Base-by-base conservation (phyloP, 225 moss, liverwort and hornwort genomes). In the Pseudisothecium myosuroides region DNA sequence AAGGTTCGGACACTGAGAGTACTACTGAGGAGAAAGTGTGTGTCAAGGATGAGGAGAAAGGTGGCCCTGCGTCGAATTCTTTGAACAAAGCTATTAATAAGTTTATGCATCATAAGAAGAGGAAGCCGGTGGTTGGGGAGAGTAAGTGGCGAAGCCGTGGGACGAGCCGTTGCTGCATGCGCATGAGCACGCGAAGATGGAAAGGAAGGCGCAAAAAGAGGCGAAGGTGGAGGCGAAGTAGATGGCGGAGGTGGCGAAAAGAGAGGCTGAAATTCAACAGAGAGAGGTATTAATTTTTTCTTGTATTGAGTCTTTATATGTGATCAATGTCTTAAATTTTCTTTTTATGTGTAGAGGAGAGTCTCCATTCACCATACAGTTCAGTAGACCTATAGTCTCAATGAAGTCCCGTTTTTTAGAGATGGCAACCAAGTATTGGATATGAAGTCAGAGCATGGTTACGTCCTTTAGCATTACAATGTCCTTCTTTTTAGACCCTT, bases 91-190 rank as follows among this genome's bases (percentile, higher is more conserved):
- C 90, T 37, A 86, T 94, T n/a, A 76, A 81, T 45, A 89, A 87
- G 71, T 68, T 94, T 22, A 85, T 71, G 90, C 62, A 81, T 56
- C 79, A 55, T 50, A 89, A 86, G 88, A 93, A n/a, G n/a, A n/a
- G n/a, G n/a, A n/a, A 91, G 41, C 28, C 80, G n/a, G 52, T 43
- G 49, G 74, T 17, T 12, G 87, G 67, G 31, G 91, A 92, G 37
- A 86, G 63, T 21, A 91, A 23, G 76, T 23, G 54, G 54, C 34
- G 18, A 92, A 85, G 87, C 36, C 85, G 9, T 82, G 90, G 83
- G 88, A 91, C 29, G 92, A 93, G 88, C 94, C 88, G 31, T 52
- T 91, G 80, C 88, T 94, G 59, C 68, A 89, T 23, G 64, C 24
- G 10, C 89, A 90, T 37, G 91, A 92, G 62, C 90, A 94, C 45